Base-by-base conservation (phyloP, 2,329 filamentous ascomycete species). In the Neonectria coccinea region DNA sequence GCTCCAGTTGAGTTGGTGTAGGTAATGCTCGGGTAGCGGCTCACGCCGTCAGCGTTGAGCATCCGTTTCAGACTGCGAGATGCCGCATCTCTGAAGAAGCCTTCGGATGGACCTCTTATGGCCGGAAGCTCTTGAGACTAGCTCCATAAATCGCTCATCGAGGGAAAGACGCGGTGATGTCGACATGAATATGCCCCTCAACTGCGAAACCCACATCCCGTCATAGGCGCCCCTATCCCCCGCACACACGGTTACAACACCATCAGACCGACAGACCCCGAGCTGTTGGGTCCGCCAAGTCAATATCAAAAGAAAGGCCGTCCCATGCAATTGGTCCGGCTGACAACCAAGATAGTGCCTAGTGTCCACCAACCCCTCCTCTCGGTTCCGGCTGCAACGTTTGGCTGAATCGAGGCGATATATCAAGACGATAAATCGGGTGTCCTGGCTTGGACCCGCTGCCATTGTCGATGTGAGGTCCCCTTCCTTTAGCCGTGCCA, bases 401-500 rank as follows among this genome's bases (percentile, higher is more conserved):
- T 65, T 63, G 44, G 59, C 58, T 52, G 56, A 60, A 56, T 55
- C 18, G 54, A 65, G 66, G 59, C 39, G 48, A 66, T 57, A 62
- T 45, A 47, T 56, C 41, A 53, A 64, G 55, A 59, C 63, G 65
- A 55, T 64, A 59, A 67, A 63, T 69, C 58, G 62, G 66, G 64
- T 60, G 64, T 64, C 59, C 50, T 67, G 45, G 65, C 57, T 59
- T 47, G 61, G 70, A 71, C 71, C 70, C 68, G 71, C 70, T 60
- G 54, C 39, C 54, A 44, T 42, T 56, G 22, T 58, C 62, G 29
- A 65, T 55, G 54, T 54, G 56, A 62, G 61, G 67, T 67, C 67
- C 59, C 66, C 59, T 55, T 56, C 58, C 41, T 56, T 73, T 73
- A 74, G 70, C 72, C 72, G 72, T 74, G 52, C 72, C 72, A 74